Evolutionary conservation across 2,329 filamentous ascomycete species (phyloP).

Genomic region (Xenoacremonium recifei): DNA sequence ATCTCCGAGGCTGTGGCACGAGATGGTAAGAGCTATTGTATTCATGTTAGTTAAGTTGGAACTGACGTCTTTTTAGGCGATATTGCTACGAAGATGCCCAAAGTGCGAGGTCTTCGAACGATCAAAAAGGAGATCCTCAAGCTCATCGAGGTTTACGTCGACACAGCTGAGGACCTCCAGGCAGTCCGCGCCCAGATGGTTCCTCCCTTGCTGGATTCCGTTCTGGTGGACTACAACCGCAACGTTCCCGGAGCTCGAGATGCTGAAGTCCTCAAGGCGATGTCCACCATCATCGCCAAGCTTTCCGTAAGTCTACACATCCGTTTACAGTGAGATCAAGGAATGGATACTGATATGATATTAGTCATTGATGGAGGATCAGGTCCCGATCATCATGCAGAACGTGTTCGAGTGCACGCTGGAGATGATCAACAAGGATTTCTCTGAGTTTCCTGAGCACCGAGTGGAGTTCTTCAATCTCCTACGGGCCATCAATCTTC

Average conservation of each 20-base stretch:
- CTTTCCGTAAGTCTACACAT: slow-evolving; percentile 72
- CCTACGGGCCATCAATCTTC: slow-evolving; percentile 89
- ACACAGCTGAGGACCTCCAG: slow-evolving; percentile 94
- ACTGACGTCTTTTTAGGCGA: slow-evolving; percentile 58
- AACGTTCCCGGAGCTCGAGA: slow-evolving; percentile 96
- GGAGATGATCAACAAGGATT: slow-evolving; percentile 99
- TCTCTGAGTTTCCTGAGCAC: slow-evolving; percentile 97
- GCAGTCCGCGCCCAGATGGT: slow-evolving; percentile 94
- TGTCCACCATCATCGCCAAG: slow-evolving; percentile 96
- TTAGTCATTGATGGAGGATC: slow-evolving; percentile 93
- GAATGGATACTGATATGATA: slow-evolving; percentile 7
- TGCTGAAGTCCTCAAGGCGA: slow-evolving; percentile 93
- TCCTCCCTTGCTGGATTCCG: slow-evolving; percentile 89
- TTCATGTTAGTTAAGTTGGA: slow-evolving; percentile 11
- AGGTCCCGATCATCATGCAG: slow-evolving; percentile 96
- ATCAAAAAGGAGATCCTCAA: slow-evolving; percentile 99
- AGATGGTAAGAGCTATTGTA: slow-evolving; percentile 58
- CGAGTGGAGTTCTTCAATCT: slow-evolving; percentile 99
- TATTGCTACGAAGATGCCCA: slow-evolving; percentile 95
- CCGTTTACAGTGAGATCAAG: neutral
- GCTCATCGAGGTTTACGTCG: slow-evolving; percentile 95
- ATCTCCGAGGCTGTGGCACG: slow-evolving; percentile 89
- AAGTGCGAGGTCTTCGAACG: slow-evolving; percentile 88
- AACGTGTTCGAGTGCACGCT: slow-evolving; percentile 98
- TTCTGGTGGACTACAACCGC: slow-evolving; percentile 93